A percentile compares a stretch with the other conserved stretches of the same genome.
phyloP scores from a whole-genome alignment of 2,329 filamentous ascomycete species.

The Cladosporium sp. region DNA sequence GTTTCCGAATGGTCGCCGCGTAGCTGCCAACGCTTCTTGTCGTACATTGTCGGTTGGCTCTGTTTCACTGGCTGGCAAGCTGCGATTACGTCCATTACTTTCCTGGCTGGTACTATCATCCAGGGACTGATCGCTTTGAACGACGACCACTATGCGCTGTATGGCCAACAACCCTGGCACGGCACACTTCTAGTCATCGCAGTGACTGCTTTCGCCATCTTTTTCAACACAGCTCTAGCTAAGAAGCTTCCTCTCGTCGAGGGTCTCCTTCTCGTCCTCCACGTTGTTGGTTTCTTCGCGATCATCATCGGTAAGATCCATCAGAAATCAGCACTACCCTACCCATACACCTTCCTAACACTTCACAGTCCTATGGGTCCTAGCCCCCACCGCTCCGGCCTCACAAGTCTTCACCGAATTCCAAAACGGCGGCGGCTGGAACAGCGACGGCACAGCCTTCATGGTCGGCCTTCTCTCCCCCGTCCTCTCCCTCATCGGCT shows the following conservation, averaged over 20 bases:
- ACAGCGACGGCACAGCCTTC: slow-evolving; percentile 30
- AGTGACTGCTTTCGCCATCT: slow-evolving; percentile 35
- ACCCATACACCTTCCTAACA: neutral
- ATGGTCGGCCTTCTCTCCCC: slow-evolving; percentile 33
- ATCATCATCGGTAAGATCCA: slow-evolving; percentile 37
- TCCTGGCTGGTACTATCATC: slow-evolving; percentile 39
- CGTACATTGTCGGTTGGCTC: slow-evolving; percentile 43
- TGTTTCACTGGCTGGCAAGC: slow-evolving; percentile 41
- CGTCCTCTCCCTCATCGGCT: slow-evolving; percentile 32
- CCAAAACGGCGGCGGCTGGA: slow-evolving; percentile 29
- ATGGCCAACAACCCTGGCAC: slow-evolving; percentile 33
- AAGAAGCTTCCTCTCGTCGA: slow-evolving; percentile 38
- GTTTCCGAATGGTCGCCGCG: slow-evolving; percentile 42
- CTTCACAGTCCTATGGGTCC: slow-evolving; percentile 28
- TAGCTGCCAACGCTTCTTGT: slow-evolving; percentile 37
- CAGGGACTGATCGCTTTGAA: slow-evolving; percentile 38
- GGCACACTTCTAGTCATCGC: slow-evolving; percentile 39
- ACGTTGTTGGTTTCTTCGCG: slow-evolving; percentile 51
- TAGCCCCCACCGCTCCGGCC: slow-evolving; percentile 21
- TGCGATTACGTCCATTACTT: slow-evolving; percentile 38
- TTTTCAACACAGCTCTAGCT: slow-evolving; percentile 47
- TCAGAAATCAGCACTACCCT: neutral
- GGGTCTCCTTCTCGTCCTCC: slow-evolving; percentile 39
- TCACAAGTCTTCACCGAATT: slow-evolving; percentile 28
- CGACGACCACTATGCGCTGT: slow-evolving; percentile 31